Base-by-base conservation (phyloP, 1,284 basidiomycete species). In the Sanghuangporus weigelae region DNA sequence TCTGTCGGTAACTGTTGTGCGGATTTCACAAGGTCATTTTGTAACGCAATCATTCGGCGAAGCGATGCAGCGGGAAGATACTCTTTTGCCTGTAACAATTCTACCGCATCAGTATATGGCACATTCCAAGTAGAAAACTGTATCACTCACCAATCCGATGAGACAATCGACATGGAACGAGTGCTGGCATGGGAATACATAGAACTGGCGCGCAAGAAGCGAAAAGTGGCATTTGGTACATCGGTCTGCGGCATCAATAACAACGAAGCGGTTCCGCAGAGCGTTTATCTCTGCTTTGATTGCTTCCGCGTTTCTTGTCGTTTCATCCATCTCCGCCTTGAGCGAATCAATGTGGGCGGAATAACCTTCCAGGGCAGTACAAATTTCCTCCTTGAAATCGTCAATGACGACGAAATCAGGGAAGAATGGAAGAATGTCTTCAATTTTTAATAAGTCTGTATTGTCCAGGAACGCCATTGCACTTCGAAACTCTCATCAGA, bases 341-440 rank as follows among this genome's bases (percentile, higher is more conserved):
- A 99, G 83, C 50, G 81, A 79, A 67, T 96, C 95, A 63, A 99
- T 99, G 69, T 95, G 92, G 7, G 89, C 83, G 42, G 94, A 93
- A 73, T 99, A 99, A 3, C 91, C 90, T 74, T 99, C 97, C 65
- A 99, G 79, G 0, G 97, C 97, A 63, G 89, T 88, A 67, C 96
- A 97, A 69, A 99, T 99, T 77, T 99, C 96, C 69, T 96, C 93
- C 75, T 99, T 99, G 84, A 99, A 99, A 73, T 98, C 96, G 74
- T 99, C 97, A 69, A 99, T 98, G 67, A 99, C 94, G 12, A 96
- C 95, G 75, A 99, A 99, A 77, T 99, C 96, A 2, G 97, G 96
- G 86, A 99, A 99, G 86, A 98, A 99, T 2, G 97, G 97, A 26
- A 99, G 78, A 60, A 99, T 96, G 73, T 99, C 97, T 74, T 99